These are phyloP conservation scores for Podila horticola DNA, from an alignment of 192 early-diverging fungal species.

Conservation along the genomic window DNA sequence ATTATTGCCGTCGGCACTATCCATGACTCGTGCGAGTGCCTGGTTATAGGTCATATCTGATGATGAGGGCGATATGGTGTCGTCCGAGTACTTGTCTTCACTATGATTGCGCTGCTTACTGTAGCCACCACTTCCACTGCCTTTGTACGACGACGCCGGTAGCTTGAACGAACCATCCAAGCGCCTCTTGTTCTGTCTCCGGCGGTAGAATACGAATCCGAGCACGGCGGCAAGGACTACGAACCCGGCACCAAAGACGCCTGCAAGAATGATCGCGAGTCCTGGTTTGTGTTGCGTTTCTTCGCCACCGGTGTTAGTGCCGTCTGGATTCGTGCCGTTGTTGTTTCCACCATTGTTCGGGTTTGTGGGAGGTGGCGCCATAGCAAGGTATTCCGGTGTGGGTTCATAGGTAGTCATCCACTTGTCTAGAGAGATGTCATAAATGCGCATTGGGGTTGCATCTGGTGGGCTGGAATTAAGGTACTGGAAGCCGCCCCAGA, in stretches of 20 bases:
- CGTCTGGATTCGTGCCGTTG: background rate
- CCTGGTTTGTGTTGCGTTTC: background rate
- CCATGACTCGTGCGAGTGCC: too few relatives aligned
- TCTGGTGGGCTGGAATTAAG: background rate
- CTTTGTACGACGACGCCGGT: background rate
- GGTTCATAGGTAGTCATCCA: background rate
- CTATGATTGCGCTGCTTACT: background rate
- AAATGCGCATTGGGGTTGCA: background rate
- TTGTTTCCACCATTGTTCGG: background rate
- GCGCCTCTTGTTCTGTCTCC: background rate
- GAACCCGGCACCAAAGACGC: background rate
- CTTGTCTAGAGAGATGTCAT: background rate
- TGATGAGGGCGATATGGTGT: too few relatives aligned
- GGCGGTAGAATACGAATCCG: background rate
- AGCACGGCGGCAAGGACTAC: background rate
- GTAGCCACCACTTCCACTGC: background rate
- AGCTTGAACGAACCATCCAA: background rate
- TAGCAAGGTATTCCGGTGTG: background rate
- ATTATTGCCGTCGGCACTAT: background rate
- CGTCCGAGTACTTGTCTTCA: too few relatives aligned
- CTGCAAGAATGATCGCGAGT: background rate
- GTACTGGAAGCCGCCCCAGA: background rate
- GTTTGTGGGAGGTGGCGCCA: background rate
- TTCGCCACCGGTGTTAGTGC: background rate
- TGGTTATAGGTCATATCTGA: too few relatives aligned